Conservation (phyloP, 2,329 filamentous ascomycete species). For the Cytospora schulzeri region DNA sequence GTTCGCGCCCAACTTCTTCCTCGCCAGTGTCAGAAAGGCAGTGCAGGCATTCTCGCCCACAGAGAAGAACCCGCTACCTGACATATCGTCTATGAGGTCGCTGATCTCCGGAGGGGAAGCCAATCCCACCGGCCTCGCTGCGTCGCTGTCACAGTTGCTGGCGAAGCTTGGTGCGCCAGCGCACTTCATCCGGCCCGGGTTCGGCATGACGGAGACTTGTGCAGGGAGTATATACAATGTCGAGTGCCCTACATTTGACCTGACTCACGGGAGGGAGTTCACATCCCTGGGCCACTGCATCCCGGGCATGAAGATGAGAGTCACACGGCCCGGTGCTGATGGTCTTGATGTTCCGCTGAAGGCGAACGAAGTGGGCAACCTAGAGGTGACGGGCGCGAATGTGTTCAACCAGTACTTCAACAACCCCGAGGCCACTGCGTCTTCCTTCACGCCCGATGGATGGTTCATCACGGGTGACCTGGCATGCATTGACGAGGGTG, state of each 20-base stretch:
- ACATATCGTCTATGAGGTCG: no score
- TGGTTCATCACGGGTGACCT: conserved; percentile 48
- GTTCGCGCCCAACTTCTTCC: conserved; percentile 48
- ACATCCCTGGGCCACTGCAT: conserved; percentile 44
- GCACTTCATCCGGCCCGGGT: conserved; percentile 44
- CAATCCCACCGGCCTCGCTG: conserved; percentile 41
- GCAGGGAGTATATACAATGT: conserved; percentile 49
- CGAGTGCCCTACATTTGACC: conserved; percentile 45
- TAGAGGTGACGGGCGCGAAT: conserved; percentile 60
- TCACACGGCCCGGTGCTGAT: conserved; percentile 31
- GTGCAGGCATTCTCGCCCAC: no score
- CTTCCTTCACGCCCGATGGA: conserved; percentile 54
- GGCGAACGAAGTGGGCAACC: conserved; percentile 49
- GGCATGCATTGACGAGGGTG: conserved; percentile 38
- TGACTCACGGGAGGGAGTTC: conserved; percentile 34
- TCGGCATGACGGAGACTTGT: conserved; percentile 57
- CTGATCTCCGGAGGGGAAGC: conserved; percentile 48
- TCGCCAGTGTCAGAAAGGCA: no score
- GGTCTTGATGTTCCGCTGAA: conserved; percentile 23
- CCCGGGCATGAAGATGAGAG: conserved; percentile 42
- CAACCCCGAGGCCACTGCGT: conserved; percentile 57
- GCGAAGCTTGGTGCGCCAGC: conserved; percentile 35
- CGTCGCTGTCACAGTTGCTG: conserved; percentile 35
- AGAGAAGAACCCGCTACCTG: no score
- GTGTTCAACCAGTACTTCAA: conserved; percentile 67